Conservation (phyloP, 2,329 filamentous ascomycete species). For the Aschersonia sp. region DNA sequence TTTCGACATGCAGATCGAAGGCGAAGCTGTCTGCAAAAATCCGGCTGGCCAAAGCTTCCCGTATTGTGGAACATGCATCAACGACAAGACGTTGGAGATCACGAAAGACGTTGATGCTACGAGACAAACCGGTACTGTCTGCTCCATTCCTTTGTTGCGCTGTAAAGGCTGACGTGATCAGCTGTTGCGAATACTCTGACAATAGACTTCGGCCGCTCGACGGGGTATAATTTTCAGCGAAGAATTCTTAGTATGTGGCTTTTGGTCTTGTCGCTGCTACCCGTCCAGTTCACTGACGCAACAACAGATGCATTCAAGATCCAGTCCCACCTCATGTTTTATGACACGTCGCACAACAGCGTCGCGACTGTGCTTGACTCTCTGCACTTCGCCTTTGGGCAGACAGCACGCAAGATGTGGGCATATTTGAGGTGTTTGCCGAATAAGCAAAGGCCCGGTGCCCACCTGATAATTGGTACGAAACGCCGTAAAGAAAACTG, state of each 20-base stretch:
- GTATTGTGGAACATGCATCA: slow-evolving; percentile 73
- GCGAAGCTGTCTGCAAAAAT: slow-evolving; percentile 31
- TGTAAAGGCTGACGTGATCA: slow-evolving; percentile 1
- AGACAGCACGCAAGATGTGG: slow-evolving; percentile 66
- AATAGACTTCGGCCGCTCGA: slow-evolving; percentile 57
- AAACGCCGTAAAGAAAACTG: not conserved
- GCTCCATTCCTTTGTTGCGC: not conserved
- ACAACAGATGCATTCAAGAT: slow-evolving; percentile 56
- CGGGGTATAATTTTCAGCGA: slow-evolving; percentile 65
- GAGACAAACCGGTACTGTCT: slow-evolving; percentile 9
- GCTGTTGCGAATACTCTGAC: slow-evolving; percentile 58
- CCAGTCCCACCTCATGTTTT: slow-evolving; percentile 72
- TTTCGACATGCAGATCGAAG: slow-evolving; percentile 52
- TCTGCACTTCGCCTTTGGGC: slow-evolving; percentile 57
- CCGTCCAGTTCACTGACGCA: not conserved
- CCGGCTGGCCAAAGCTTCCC: slow-evolving; percentile 44
- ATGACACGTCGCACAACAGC: slow-evolving; percentile 68
- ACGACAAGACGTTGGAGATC: slow-evolving; percentile 62
- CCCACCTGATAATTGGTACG: slow-evolving; percentile 50
- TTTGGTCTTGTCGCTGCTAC: not conserved
- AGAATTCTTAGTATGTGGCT: slow-evolving; percentile 53
- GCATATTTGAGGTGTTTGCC: slow-evolving; percentile 47
- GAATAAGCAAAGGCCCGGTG: slow-evolving; percentile 36
- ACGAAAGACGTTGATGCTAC: slow-evolving; percentile 45
- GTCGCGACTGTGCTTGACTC: slow-evolving; percentile 55